Evolutionary conservation across 345 rosid genomes (phyloP), one percentile per base, ranked within the genome.

Genomic region (Isatis tinctoria): DNA sequence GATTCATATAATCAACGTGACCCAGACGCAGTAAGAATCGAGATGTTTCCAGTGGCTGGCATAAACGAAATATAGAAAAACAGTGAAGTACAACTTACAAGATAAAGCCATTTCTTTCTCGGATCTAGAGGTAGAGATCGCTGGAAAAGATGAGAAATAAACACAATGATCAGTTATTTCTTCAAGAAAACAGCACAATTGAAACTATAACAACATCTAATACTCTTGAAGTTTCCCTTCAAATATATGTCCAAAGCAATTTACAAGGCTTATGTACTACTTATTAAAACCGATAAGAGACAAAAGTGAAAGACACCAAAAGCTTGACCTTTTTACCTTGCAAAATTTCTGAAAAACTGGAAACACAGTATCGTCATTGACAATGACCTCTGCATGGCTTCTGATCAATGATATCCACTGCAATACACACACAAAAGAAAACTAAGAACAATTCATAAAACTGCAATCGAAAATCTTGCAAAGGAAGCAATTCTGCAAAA

Each of bases 381-480:
- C 90, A 54, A 94, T 69, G 16, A 85, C 84, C 74, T 88, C 86
- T 28, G 92, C 97, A 74, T 91, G 96, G 51, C 86, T 86, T 62
- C 97, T 86, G 54, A 88, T 49, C 73, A 91, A 71, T 67, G 95
- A 66, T 14, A 94, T 82, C 98, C 98, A 91, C 98, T 94, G 84
- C 72, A 81, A 82, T 68, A 12, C 47, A 24, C 36, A 22, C 6
- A 24, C 8, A 51, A 54, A 33, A 3, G 52, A 52, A 9, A 40
- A 33, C 3, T 18, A 61, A 27, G 32, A 24, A 27, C 35, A 68
- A 49, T 49, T 40, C 33, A 59, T 9, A 58, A 51, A 43, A 32
- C 20, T 58, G 6, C 48, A 26, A 35, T 3, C 51, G n/a, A 13
- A 54, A 36, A 10, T 22, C 30, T 28, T 12, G 18, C 37, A 20